phyloP scores from a whole-genome alignment of 164 flowering plant species.

The Berberis vulgaris region DNA sequence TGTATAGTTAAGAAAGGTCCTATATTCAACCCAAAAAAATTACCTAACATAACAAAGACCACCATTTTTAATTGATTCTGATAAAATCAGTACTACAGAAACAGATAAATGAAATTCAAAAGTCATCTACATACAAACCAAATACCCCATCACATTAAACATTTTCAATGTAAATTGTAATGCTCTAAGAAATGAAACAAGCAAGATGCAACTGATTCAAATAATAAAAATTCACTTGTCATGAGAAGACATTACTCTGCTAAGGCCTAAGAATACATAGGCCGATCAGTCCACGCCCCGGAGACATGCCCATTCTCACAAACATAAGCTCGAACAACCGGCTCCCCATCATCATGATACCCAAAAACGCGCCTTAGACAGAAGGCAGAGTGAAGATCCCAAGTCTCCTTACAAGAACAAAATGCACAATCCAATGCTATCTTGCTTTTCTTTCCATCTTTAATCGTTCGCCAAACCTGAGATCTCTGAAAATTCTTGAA shows the following conservation, averaged over 20 bases:
- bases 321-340: conserved; percentile 93
- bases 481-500: conserved; percentile 82
- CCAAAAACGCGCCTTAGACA: conserved; percentile 80
- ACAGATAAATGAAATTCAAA: too few relatives aligned
- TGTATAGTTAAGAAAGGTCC: too few relatives aligned
- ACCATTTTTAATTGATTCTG: too few relatives aligned
- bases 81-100: too few relatives aligned
- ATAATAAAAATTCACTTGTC: background rate
- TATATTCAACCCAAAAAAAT: too few relatives aligned
- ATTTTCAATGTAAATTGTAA: too few relatives aligned
- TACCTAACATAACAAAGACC: too few relatives aligned
- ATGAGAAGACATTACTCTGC: background rate
- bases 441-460: conserved; percentile 61
- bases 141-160: too few relatives aligned
- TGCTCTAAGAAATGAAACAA: background rate
- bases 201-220: background rate
- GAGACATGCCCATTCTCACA: conserved; percentile 98
- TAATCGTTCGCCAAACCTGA: conserved; percentile 88
- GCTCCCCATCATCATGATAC: conserved; percentile 94
- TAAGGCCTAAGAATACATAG: conserved; percentile 50
- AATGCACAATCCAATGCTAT: conserved; percentile 68
- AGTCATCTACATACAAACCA: too few relatives aligned
- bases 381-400: conserved; percentile 90
- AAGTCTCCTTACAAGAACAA: conserved; percentile 65
- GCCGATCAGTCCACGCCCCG: conserved; percentile 93